Conservation (phyloP, 129 eudicot genomes). For the Pittosporum tobira region DNA sequence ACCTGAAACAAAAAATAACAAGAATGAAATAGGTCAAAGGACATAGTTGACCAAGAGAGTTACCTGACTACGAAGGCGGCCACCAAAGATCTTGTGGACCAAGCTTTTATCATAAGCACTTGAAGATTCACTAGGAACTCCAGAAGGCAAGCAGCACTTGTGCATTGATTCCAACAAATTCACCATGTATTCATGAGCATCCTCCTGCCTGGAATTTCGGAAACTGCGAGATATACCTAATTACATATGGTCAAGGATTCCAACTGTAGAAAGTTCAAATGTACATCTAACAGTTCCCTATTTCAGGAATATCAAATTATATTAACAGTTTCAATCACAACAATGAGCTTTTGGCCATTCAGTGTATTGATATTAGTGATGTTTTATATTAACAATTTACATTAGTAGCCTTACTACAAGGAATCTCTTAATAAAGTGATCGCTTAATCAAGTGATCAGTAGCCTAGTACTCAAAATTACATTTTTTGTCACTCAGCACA, state of each 20-base stretch:
- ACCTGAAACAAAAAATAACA: conserved; percentile 45
- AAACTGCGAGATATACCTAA: conserved; percentile 84
- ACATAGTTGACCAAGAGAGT: neutral
- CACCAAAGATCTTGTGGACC: conserved; percentile 95
- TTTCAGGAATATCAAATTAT: too few species aligned
- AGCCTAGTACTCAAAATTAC: too few species aligned
- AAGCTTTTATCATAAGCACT: conserved; percentile 90
- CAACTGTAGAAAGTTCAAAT: too few species aligned
- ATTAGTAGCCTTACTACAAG: too few species aligned
- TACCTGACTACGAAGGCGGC: conserved; percentile 91
- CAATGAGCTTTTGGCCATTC: too few species aligned
- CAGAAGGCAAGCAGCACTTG: conserved; percentile 88
- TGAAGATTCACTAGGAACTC: conserved; percentile 89
- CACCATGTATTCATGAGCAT: conserved; percentile 98
- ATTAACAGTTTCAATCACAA: too few species aligned
- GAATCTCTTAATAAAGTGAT: too few species aligned
- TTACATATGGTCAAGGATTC: conserved; percentile 36
- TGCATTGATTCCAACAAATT: conserved; percentile 96
- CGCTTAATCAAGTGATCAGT: too few species aligned
- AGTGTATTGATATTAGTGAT: too few species aligned
- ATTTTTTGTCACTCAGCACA: too few species aligned
- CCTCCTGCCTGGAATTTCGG: conserved; percentile 90
- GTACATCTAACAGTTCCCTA: too few species aligned
- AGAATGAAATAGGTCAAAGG: neutral
- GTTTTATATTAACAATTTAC: too few species aligned